phyloP scores from a whole-genome alignment of 2,329 filamentous ascomycete species.

The Penicillium brevicompactum region DNA sequence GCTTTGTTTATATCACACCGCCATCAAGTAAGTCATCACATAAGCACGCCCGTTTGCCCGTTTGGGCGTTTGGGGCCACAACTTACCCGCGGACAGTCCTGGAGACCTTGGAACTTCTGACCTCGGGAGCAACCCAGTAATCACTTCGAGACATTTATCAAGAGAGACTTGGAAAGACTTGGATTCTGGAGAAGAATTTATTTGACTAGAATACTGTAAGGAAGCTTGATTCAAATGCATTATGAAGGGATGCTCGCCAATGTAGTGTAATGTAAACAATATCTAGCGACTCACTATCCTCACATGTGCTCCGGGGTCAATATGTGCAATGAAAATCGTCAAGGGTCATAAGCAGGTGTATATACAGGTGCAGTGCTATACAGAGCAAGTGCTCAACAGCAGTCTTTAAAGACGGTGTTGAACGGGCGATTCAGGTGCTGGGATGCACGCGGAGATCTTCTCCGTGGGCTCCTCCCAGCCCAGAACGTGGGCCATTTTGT shows the following conservation, averaged over 20 bases:
- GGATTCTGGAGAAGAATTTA: neutral
- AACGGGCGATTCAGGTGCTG: conserved; percentile 14
- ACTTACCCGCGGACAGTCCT: too few relatives aligned
- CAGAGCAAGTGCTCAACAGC: neutral
- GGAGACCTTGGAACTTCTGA: too few relatives aligned
- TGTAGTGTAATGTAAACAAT: neutral
- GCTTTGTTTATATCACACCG: too few relatives aligned
- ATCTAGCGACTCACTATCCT: neutral
- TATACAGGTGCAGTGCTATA: conserved; percentile 3
- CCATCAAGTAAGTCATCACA: too few relatives aligned
- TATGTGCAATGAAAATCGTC: neutral
- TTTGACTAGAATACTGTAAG: neutral
- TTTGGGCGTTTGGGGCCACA: too few relatives aligned
- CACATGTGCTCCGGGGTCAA: neutral
- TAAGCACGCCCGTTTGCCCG: too few relatives aligned
- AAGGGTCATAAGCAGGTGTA: neutral
- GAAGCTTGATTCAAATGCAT: neutral
- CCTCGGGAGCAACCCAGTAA: too few relatives aligned
- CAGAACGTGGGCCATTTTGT: conserved; percentile 22
- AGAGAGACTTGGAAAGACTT: neutral
- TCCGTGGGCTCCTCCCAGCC: conserved; percentile 18
- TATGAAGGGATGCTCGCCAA: neutral
- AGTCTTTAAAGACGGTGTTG: conserved; percentile 23
- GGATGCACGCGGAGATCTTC: neutral
- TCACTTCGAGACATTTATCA: too few relatives aligned